A percentile compares a stretch with the other conserved stretches of the same genome.
phyloP scores from a whole-genome alignment of 2,329 filamentous ascomycete species.

The Huntiella savannae region DNA sequence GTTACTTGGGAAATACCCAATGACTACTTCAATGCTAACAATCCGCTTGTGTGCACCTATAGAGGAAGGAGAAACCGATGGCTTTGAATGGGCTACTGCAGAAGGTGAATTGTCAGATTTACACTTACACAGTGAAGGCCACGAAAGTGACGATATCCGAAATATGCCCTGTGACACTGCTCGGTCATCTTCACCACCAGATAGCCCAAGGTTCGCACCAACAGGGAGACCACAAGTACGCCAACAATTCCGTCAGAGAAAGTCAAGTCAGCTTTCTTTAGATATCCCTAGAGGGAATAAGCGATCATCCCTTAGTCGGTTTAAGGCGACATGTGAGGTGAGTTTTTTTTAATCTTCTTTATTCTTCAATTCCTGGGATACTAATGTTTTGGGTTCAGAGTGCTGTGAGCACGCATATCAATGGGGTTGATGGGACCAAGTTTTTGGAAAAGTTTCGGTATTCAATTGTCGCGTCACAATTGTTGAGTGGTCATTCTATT shows the following conservation, averaged over 20 bases:
- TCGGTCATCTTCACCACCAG: constrained; percentile 26
- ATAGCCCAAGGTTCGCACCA: constrained; percentile 36
- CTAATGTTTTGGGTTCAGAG: constrained; percentile 25
- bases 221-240: constrained; percentile 34
- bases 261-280: constrained; percentile 25
- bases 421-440: constrained; percentile 58
- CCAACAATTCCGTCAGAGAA: constrained; percentile 32
- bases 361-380: not conserved
- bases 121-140: constrained; percentile 12
- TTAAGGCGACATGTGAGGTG: constrained; percentile 34
- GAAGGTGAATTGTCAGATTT: constrained; percentile 18
- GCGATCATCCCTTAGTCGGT: constrained; percentile 23
- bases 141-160: constrained; percentile 16
- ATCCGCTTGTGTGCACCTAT: constrained; percentile 5
- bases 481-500: constrained; percentile 53
- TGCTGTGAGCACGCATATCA: constrained; percentile 52
- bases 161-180: constrained; percentile 13
- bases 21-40: constrained; percentile 3
- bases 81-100: constrained; percentile 28
- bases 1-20: constrained; percentile 8
- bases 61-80: constrained; percentile 32
- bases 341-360: constrained; percentile 14
- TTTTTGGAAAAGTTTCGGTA: constrained; percentile 91
- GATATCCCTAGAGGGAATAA: constrained; percentile 19
- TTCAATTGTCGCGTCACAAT: constrained; percentile 76